A percentile compares a stretch with the other conserved stretches of the same genome.
Conservation (phyloP, 2,329 filamentous ascomycete species). For the Orbilia oligospora region DNA sequence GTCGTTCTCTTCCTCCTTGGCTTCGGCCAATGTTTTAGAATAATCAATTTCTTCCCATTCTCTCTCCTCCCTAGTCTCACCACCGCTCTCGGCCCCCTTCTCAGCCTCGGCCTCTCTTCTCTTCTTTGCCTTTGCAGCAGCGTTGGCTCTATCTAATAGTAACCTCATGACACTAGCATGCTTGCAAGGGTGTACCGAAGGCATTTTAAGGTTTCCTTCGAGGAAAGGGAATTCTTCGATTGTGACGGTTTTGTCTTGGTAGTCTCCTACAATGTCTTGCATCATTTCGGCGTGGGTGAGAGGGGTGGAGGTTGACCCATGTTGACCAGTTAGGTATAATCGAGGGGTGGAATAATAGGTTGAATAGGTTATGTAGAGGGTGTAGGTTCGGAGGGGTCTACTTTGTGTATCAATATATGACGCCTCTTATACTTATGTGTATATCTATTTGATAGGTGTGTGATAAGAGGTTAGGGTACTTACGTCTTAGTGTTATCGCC, state of each 20-base stretch:
- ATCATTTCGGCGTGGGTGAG: conserved; percentile 92
- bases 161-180: conserved; percentile 99
- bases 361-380: conserved; percentile 97
- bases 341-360: conserved; percentile 96
- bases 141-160: conserved; percentile 93
- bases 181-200: conserved; percentile 95
- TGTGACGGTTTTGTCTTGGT: conserved; percentile 98
- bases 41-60: conserved; percentile 76
- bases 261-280: conserved; percentile 96
- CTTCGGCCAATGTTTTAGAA: conserved; percentile 55
- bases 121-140: conserved; percentile 85
- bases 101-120: conserved; percentile 64
- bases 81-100: conserved; percentile 22
- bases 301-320: conserved; percentile 76
- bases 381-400: conserved; percentile 92
- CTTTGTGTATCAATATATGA: conserved; percentile 27
- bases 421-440: no score
- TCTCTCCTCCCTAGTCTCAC: conserved; percentile 69
- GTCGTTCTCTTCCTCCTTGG: conserved; percentile 55
- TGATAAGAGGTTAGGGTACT: not conserved
- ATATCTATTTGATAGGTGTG: no score
- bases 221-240: conserved; percentile 98
- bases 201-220: conserved; percentile 92
- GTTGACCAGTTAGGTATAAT: conserved; percentile 93
- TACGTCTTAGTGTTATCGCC: conserved; percentile 64